Evolutionary conservation across 768 basidiomycete species (phyloP).

Genomic region (Tephrocybe sp.): DNA sequence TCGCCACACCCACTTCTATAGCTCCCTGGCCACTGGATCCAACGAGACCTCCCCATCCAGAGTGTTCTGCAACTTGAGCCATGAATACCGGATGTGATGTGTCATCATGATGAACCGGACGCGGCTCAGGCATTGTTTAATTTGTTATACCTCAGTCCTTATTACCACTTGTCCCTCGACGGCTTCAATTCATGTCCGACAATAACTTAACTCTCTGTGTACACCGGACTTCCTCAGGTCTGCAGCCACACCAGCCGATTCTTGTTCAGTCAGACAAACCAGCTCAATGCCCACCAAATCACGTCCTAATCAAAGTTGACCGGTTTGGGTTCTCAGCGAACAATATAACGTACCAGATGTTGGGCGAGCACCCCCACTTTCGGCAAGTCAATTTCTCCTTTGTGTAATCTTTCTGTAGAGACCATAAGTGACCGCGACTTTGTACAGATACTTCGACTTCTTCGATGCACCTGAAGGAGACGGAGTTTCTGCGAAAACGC

Average conservation of each 20-base stretch:
- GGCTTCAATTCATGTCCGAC: conserved; percentile 3
- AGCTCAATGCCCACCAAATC: conserved; percentile 33
- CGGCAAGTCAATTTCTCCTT: conserved; percentile 27
- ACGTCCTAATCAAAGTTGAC: conserved; percentile 56
- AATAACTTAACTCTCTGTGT: conserved; percentile 30
- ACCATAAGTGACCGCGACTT: neutral
- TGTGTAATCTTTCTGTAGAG: neutral
- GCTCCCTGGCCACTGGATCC: too few relatives aligned
- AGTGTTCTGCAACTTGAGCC: too few relatives aligned
- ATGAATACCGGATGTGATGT: too few relatives aligned
- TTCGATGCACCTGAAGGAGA: conserved; percentile 43
- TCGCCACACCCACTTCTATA: too few relatives aligned
- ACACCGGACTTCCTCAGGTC: conserved; percentile 27
- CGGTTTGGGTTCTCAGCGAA: conserved; percentile 73
- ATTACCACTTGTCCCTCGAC: neutral
- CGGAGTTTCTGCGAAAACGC: conserved; percentile 41
- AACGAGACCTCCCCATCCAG: too few relatives aligned
- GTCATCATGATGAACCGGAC: too few relatives aligned
- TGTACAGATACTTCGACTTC: conserved; percentile 64
- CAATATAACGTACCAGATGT: conserved; percentile 66
- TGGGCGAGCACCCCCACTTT: conserved; percentile 49
- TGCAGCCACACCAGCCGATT: conserved; percentile 20
- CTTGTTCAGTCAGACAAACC: conserved; percentile 22
- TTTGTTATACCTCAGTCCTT: neutral
- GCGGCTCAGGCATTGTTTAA: too few relatives aligned